phyloP scores from a whole-genome alignment of 2,329 filamentous ascomycete species.

The Fusarium sp. region DNA sequence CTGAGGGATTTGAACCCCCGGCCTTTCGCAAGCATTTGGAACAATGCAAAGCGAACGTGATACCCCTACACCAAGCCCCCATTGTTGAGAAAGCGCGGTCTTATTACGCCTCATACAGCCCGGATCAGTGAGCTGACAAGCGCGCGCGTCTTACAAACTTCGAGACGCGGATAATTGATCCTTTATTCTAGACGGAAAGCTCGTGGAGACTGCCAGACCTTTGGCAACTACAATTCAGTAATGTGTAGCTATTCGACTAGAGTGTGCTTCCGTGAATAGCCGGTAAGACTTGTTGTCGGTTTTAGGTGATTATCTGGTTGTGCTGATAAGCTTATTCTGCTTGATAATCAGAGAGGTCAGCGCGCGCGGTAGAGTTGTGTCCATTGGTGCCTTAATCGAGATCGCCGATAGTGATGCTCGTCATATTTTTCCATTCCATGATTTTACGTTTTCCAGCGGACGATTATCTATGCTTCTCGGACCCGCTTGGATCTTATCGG shows the following conservation, averaged over 20 bases:
- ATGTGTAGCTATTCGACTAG: no score
- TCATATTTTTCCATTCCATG: background rate
- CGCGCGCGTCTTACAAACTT: no score
- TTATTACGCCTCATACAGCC: fast-evolving
- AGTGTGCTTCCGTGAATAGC: background rate
- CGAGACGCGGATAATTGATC: background rate
- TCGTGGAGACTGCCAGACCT: no score
- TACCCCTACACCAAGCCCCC: slow-evolving; percentile 22
- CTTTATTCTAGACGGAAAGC: background rate
- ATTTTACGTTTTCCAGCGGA: background rate
- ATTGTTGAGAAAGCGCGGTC: background rate
- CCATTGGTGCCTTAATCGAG: background rate
- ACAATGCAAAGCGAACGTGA: slow-evolving; percentile 23
- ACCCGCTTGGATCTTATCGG: background rate
- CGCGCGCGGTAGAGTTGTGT: background rate
- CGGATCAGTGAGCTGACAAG: fast-evolving
- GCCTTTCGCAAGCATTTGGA: slow-evolving; percentile 18
- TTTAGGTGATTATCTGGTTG: background rate
- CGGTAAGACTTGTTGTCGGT: background rate
- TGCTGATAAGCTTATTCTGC: background rate
- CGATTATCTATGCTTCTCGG: background rate
- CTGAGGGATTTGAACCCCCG: slow-evolving; percentile 23
- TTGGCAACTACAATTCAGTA: no score
- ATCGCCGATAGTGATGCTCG: background rate
- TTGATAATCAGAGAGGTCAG: background rate